A percentile compares a stretch with the other conserved stretches of the same genome.
phyloP scores from a whole-genome alignment of 768 basidiomycete genomes.

The Pleurotus giganteus region DNA sequence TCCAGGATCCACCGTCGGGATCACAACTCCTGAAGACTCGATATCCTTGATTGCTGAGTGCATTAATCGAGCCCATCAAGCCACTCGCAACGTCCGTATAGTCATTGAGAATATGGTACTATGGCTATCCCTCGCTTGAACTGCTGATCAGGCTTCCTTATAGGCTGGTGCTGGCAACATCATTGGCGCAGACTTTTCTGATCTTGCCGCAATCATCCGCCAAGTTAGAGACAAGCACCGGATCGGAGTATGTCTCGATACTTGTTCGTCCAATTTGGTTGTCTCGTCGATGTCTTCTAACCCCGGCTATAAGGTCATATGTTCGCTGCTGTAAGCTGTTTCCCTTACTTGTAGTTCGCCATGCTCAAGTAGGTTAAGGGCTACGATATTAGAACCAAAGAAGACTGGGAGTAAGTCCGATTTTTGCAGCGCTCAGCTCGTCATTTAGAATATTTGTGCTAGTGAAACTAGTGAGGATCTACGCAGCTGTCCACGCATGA shows the following conservation, averaged over 20 bases:
- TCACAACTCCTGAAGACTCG: slow-evolving; percentile 56
- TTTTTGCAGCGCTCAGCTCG: too few relatives aligned
- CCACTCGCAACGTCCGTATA: slow-evolving; percentile 52
- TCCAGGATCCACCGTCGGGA: slow-evolving; percentile 83
- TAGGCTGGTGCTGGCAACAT: slow-evolving; percentile 82
- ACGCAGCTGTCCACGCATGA: neutral
- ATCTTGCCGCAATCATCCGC: slow-evolving; percentile 67
- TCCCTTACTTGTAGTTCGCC: neutral
- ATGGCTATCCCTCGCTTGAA: neutral
- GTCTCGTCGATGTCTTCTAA: neutral
- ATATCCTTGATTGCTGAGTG: slow-evolving; percentile 65
- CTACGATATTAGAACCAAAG: slow-evolving; percentile 74
- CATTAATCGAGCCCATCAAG: slow-evolving; percentile 70
- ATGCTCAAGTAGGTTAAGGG: slow-evolving; percentile 41
- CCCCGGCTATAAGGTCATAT: slow-evolving; percentile 53
- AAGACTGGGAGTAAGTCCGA: slow-evolving; percentile 65
- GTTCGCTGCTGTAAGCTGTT: slow-evolving; percentile 63
- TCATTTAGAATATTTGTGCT: too few relatives aligned
- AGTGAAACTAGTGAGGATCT: slow-evolving; percentile 24
- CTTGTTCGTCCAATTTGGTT: slow-evolving; percentile 49
- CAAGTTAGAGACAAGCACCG: slow-evolving; percentile 70
- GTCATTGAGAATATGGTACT: slow-evolving; percentile 85
- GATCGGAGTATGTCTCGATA: slow-evolving; percentile 84
- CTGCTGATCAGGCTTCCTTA: neutral
- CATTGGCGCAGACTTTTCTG: slow-evolving; percentile 67